phyloP scores from a whole-genome alignment of 1,284 basidiomycete genomes.

The Lentinula novae-zelandiae region DNA sequence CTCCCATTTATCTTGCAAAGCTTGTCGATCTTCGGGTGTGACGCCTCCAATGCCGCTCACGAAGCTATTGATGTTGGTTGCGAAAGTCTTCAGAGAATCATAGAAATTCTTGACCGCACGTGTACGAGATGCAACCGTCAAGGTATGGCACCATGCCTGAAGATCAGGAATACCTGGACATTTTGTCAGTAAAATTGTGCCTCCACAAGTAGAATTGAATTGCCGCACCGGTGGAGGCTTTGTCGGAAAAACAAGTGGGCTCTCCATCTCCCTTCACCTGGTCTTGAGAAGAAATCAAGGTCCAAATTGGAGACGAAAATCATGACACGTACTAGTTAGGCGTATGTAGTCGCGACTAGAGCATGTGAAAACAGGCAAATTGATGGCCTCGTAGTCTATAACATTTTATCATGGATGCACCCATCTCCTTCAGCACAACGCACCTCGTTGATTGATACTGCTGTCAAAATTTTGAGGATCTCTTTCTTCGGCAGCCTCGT shows the following conservation, averaged over 20 bases:
- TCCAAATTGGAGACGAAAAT: conserved; percentile 6
- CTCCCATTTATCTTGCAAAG: conserved; percentile 52
- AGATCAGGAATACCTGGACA: conserved; percentile 50
- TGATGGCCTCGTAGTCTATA: conserved; percentile 52
- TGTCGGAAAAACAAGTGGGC: conserved; percentile 48
- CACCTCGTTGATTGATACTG: conserved; percentile 44
- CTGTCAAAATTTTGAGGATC: conserved; percentile 56
- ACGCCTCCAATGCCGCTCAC: conserved; percentile 48
- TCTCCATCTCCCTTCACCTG: conserved; percentile 59
- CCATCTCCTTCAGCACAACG: conserved; percentile 13
- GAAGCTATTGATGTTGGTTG: conserved; percentile 43
- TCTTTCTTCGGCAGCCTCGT: conserved; percentile 52
- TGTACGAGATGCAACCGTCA: conserved; percentile 53
- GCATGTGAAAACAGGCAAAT: conserved; percentile 60
- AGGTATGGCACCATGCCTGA: conserved; percentile 54
- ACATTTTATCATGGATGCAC: not conserved
- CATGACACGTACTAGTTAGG: conserved; percentile 36
- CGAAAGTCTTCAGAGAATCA: conserved; percentile 44
- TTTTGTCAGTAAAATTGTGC: no score
- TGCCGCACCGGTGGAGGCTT: conserved; percentile 21
- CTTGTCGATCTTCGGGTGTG: conserved; percentile 42
- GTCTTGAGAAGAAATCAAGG: conserved; percentile 24
- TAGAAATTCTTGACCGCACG: conserved; percentile 47
- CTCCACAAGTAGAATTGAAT: not conserved
- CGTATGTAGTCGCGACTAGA: conserved; percentile 60